Conservation (phyloP, 306 rosid species). For the Lathyrus oleraceus region DNA sequence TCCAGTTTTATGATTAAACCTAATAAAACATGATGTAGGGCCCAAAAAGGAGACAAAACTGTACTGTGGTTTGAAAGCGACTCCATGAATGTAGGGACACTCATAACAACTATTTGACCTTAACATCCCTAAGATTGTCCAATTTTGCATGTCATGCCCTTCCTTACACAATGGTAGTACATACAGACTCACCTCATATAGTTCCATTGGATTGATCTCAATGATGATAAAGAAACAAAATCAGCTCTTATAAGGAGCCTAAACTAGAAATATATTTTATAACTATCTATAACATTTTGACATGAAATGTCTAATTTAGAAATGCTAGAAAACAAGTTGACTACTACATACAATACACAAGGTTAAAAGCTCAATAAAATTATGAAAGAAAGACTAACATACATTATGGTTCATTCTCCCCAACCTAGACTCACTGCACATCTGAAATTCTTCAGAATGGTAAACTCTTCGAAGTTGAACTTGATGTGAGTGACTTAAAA, state of each 20-base stretch:
- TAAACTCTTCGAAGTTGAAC: slow-evolving; percentile 93
- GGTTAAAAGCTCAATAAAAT: slow-evolving; percentile 36
- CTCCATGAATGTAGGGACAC: slow-evolving; percentile 42
- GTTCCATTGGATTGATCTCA: slow-evolving; percentile 9
- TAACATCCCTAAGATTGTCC: slow-evolving; percentile 36
- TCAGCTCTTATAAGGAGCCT: slow-evolving; percentile 17
- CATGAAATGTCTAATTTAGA: slow-evolving; percentile 35
- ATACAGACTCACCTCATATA: background rate
- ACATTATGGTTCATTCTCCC: slow-evolving; percentile 44
- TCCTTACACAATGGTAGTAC: background rate
- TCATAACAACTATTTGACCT: slow-evolving; percentile 13
- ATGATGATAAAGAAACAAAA: slow-evolving; percentile 14
- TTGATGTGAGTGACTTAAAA: slow-evolving; percentile 78
- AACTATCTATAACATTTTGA: slow-evolving; percentile 40
- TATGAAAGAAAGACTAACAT: slow-evolving; percentile 49
- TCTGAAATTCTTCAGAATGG: slow-evolving; percentile 65
- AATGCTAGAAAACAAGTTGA: slow-evolving; percentile 33
- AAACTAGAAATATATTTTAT: slow-evolving; percentile 20
- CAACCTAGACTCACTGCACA: too few relatives aligned
- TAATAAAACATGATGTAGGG: slow-evolving; percentile 33
- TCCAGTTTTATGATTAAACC: slow-evolving; percentile 23
- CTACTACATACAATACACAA: slow-evolving; percentile 24
- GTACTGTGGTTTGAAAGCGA: slow-evolving; percentile 49
- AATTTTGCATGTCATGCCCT: slow-evolving; percentile 53
- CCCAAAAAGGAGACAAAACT: slow-evolving; percentile 46